A percentile compares a stretch with the other conserved stretches of the same genome.
Conservation (phyloP, 1,139 yeast genomes). For the Blastobotrys aristatus region DNA sequence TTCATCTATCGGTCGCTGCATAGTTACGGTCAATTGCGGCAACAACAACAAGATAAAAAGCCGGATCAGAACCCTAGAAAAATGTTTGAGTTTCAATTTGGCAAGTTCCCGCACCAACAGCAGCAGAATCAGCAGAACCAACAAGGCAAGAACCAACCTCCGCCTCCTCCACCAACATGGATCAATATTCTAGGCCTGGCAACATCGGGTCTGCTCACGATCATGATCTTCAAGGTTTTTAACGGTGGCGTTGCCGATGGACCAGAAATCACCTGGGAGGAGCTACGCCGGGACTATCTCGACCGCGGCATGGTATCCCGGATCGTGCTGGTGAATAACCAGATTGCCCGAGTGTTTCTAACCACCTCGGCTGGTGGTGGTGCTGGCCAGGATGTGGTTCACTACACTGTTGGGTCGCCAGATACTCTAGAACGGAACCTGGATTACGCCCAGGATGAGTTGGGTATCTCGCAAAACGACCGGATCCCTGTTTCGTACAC, state of each 20-base stretch:
- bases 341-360: conserved; percentile 54
- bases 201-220: conserved; percentile 10
- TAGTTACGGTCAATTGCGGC: neutral
- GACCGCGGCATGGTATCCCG: conserved; percentile 80
- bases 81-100: conserved; percentile 13
- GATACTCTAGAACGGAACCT: conserved; percentile 83
- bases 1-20: neutral
- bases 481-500: conserved; percentile 74
- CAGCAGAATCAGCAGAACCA: neutral
- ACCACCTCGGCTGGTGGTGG: conserved; percentile 24
- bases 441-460: conserved; percentile 67
- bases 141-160: neutral
- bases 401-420: conserved; percentile 83
- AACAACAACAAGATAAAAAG: neutral
- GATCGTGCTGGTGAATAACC: conserved; percentile 69
- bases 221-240: conserved; percentile 7
- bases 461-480: conserved; percentile 58
- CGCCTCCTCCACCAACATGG: conserved; percentile 13
- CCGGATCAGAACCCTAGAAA: conserved; percentile 11
- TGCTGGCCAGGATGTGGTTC: conserved; percentile 26
- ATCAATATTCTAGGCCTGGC: conserved; percentile 12
- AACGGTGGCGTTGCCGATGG: conserved; percentile 15
- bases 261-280: conserved; percentile 68
- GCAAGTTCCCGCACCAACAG: conserved; percentile 8
- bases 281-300: conserved; percentile 73